Evolutionary conservation across 495 filamentous ascomycete genomes (phyloP).

Genomic region (Penicillium dipodomyicola): DNA sequence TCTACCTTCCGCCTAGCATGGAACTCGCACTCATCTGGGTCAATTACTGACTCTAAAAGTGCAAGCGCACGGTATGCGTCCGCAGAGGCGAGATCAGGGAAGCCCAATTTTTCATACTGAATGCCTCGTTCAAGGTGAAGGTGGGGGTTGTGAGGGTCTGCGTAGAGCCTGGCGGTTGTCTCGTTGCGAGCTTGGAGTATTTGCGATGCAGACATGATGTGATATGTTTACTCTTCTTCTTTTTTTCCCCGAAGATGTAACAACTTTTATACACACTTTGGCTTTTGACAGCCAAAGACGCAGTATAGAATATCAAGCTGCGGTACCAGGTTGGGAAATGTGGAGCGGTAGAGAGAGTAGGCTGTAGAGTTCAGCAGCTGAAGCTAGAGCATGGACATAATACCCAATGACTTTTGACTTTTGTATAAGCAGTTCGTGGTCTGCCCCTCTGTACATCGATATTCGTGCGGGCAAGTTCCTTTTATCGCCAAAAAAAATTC

Average conservation of each 20-base stretch:
- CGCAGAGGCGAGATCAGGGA: slow-evolving; percentile 84
- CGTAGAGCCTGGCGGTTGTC: slow-evolving; percentile 34
- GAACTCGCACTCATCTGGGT: slow-evolving; percentile 51
- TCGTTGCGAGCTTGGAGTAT: slow-evolving; percentile 26
- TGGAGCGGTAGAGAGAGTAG: not conserved
- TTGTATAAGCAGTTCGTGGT: not conserved
- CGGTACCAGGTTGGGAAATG: not conserved
- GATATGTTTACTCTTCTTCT: not conserved
- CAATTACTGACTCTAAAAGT: slow-evolving; percentile 73
- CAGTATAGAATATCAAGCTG: not conserved
- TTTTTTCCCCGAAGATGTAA: not conserved
- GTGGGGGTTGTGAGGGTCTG: slow-evolving; percentile 73
- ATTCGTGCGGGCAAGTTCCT: slow-evolving; percentile 6
- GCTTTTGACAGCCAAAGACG: not conserved
- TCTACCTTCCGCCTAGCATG: slow-evolving; percentile 34
- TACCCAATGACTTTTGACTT: not conserved
- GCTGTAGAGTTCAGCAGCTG: not conserved
- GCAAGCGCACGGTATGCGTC: slow-evolving; percentile 89
- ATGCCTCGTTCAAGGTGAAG: slow-evolving; percentile 70
- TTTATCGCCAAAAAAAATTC: slow-evolving; percentile 8
- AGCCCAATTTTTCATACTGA: slow-evolving; percentile 70
- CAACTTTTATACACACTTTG: not conserved
- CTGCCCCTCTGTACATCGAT: slow-evolving; percentile 11
- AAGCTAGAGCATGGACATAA: not conserved
- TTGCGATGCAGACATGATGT: slow-evolving; percentile 10